Conservation (phyloP, 768 basidiomycete species). For the Boletales sp. region DNA sequence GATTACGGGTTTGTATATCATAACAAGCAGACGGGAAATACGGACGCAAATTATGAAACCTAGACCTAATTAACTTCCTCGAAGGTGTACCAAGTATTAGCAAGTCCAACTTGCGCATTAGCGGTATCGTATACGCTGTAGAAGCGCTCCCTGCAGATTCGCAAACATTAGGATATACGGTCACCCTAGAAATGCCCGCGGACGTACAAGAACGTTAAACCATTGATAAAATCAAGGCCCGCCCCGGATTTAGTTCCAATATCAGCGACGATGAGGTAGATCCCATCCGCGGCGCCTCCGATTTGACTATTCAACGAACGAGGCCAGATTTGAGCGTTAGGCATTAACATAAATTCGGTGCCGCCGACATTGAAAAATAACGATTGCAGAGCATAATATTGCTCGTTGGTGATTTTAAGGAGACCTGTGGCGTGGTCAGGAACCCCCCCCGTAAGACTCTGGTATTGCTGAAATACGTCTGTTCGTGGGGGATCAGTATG, state of each 20-base stretch:
- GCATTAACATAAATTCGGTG: neutral
- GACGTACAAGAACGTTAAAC: conserved; percentile 12
- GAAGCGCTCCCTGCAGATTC: conserved; percentile 30
- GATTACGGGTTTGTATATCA: too few relatives aligned
- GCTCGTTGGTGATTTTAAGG: conserved; percentile 16
- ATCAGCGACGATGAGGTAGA: conserved; percentile 22
- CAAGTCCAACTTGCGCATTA: conserved; percentile 35
- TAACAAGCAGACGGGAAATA: too few relatives aligned
- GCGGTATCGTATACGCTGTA: conserved; percentile 23
- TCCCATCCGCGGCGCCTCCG: conserved; percentile 15
- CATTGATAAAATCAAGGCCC: conserved; percentile 13
- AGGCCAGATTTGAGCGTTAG: conserved; percentile 13
- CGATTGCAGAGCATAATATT: conserved; percentile 19
- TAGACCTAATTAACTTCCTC: too few relatives aligned
- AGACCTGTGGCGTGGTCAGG: conserved; percentile 24
- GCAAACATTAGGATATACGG: neutral
- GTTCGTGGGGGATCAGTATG: neutral
- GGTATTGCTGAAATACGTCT: conserved; percentile 20
- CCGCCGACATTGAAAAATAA: conserved; percentile 16
- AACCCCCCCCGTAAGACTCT: neutral
- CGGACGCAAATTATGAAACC: too few relatives aligned
- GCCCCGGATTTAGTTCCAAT: conserved; percentile 5
- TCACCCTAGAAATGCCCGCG: neutral
- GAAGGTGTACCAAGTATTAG: conserved; percentile 1
- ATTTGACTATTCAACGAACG: conserved; percentile 17